Evolutionary conservation across 495 filamentous ascomycete species (phyloP), one percentile per base, ranked within the genome.

Genomic region (Neurospora sp.): DNA sequence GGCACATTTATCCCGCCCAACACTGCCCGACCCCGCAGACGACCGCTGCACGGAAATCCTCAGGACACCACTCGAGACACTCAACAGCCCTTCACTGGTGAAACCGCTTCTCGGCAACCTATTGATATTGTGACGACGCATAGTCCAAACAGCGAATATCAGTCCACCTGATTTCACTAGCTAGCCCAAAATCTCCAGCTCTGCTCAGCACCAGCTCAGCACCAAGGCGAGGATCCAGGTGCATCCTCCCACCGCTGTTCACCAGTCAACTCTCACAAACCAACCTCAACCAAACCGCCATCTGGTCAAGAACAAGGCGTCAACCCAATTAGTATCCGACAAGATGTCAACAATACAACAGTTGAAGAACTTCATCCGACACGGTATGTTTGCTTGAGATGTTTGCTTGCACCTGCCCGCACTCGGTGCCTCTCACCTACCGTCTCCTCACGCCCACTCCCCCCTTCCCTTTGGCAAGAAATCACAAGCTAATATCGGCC

Each of bases 321-420:
- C 48, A 28, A 66, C 37, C n/a, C 3, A 13, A 40, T 39, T 37
- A 34, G 39, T 66, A 34, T 54, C 59, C 28, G 73, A 71, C 77
- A 85, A 72, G 73, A 93, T 93, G 91, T 92, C 91, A 78, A 93
- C 92, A 71, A 93, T 95, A 85, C 85, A 87, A 70, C 84, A 86
- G 75, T 78, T 99, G 72, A 97, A 99, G 84, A 99, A 98, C 83
- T 95, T 99, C 83, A 96, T 99, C 84, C 93, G 96, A 73, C 96
- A 98, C 85, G 95, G 94, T 88, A 82, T 71, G 84, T 75, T 69
- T 31, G 74, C 34, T 40, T 72, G 59, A 70, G 54, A 37, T 69
- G 37, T 40, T 40, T 74, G 15, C 40, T 62, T 62, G 28, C 70
- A 39, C n/a, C 69, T 75, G 43, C 70, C 69, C 40, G 42, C 72